Evolutionary conservation across 2,329 filamentous ascomycete genomes (phyloP), one percentile per base, ranked within the genome.

Genomic region (Knufia fluminis): DNA sequence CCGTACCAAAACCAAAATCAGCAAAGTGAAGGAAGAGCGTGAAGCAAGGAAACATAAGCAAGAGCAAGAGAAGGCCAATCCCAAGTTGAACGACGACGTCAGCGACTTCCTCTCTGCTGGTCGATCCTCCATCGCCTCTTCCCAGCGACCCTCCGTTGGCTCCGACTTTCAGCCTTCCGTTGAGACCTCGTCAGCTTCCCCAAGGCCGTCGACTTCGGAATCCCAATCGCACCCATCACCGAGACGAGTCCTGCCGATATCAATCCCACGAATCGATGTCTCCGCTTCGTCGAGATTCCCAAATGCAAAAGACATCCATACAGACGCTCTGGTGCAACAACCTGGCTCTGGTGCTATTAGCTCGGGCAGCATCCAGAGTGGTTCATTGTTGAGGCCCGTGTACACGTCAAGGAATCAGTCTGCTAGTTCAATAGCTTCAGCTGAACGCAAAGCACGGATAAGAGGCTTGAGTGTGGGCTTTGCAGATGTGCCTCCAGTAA

Each of bases 391-490:
- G 41, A 56, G 48, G 31, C 49, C 50, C 19, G 52, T 54, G 36
- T 56, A 53, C 50, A 53, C 54, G 7, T 41, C 17, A 4, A 48
- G 57, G 35, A 59, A 53, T 42, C 53, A 52, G 41, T 59, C 58
- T 56, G 62, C 36, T 40, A 61, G 46, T 16, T 59, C 62, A 9
- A 36, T 59, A 2, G 56, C 60, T 10, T 61, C 57, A 36, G 64
- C 65, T 19, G 62, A 61, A 49, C 65, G 66, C 49, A 64, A 50
- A 35, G 50, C 70, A 59, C 71, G 69, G 48, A 79, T 76, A 61
- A 86, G 86, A 65, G 84, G 84, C 8, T 71, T 92, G 53, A 71
- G 71, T 3, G 90, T 96, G 31, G 79, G 75, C 49, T 96, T 96
- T 60, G 77, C 76, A 46, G 80, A 86, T 57, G 76, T 75, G 8